Percentiles rank a stretch among this genome's conserved stretches.
Conservation (phyloP, 2,329 filamentous ascomycete species). For the Trichoderma atrobrunneum region DNA sequence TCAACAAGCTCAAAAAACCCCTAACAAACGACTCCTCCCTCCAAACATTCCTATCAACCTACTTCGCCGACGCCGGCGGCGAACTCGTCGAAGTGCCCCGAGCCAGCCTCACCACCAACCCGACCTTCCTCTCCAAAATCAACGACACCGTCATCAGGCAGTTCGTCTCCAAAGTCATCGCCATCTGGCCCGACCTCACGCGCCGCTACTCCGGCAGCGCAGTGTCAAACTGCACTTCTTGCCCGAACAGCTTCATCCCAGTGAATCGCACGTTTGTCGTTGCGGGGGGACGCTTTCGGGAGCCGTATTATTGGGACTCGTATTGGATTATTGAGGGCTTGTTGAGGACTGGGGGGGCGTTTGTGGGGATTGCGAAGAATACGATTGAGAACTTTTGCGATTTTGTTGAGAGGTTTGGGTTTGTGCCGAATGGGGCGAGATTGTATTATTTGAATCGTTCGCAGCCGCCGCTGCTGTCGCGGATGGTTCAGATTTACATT, state of each 20-base stretch:
- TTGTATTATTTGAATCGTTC: constrained; percentile 67
- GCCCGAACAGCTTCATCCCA: constrained; percentile 63
- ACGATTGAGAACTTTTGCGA: constrained; percentile 70
- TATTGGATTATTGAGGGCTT: constrained; percentile 68
- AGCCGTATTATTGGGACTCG: constrained; percentile 70
- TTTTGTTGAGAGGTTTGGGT: constrained; percentile 61
- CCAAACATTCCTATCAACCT: constrained; percentile 57
- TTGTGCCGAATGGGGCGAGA: constrained; percentile 66
- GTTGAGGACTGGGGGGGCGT: constrained; percentile 61
- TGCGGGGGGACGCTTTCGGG: constrained; percentile 67
- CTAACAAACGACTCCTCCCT: constrained; percentile 62
- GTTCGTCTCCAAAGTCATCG: constrained; percentile 62
- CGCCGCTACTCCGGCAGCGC: constrained; percentile 54
- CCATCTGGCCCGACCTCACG: constrained; percentile 68
- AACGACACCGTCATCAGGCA: constrained; percentile 57
- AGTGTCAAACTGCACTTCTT: constrained; percentile 53
- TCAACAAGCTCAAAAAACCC: constrained; percentile 57
- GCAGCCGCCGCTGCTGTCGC: constrained; percentile 62
- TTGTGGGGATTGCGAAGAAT: constrained; percentile 61
- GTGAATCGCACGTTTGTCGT: constrained; percentile 68
- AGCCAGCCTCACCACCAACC: constrained; percentile 52
- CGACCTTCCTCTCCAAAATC: constrained; percentile 56
- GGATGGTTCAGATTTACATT: constrained; percentile 64
- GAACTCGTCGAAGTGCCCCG: constrained; percentile 56
- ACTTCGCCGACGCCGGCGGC: constrained; percentile 62